phyloP scores from a whole-genome alignment of 78 protist species.

The Dictyostelium intermedium region DNA sequence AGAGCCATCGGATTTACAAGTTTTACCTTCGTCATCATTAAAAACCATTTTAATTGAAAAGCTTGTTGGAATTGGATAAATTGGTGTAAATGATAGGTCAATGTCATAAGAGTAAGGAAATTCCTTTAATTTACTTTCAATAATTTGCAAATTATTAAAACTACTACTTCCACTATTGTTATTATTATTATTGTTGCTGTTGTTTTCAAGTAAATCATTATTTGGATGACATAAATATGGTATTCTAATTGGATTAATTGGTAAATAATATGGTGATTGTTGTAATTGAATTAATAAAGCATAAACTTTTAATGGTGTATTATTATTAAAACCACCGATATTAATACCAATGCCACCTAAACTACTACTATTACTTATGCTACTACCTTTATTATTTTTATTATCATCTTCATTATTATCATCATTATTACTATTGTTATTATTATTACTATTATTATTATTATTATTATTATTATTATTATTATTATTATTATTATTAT shows the following conservation, averaged over 20 bases:
- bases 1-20: slow-evolving; percentile 61
- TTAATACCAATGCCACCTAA: not conserved
- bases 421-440: not conserved
- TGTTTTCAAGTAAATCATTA: not conserved
- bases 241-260: slow-evolving; percentile 55
- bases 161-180: not conserved
- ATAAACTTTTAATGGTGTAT: slow-evolving; percentile 37
- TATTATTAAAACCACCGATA: not conserved
- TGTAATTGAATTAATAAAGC: slow-evolving; percentile 50
- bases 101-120: slow-evolving; percentile 65
- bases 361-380: not conserved
- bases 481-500: not conserved
- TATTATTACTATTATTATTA: not conserved
- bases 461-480: not conserved
- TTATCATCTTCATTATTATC: not conserved
- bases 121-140: not conserved
- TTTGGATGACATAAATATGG: slow-evolving; percentile 57
- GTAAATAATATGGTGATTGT: slow-evolving; percentile 25
- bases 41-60: slow-evolving; percentile 43
- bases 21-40: slow-evolving; percentile 74
- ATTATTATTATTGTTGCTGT: not conserved
- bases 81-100: slow-evolving; percentile 51
- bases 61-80: slow-evolving; percentile 42
- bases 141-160: not conserved
- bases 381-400: not conserved